Evolutionary conservation across 2,329 filamentous ascomycete species (phyloP).

Genomic region (Botrytis elliptica): DNA sequence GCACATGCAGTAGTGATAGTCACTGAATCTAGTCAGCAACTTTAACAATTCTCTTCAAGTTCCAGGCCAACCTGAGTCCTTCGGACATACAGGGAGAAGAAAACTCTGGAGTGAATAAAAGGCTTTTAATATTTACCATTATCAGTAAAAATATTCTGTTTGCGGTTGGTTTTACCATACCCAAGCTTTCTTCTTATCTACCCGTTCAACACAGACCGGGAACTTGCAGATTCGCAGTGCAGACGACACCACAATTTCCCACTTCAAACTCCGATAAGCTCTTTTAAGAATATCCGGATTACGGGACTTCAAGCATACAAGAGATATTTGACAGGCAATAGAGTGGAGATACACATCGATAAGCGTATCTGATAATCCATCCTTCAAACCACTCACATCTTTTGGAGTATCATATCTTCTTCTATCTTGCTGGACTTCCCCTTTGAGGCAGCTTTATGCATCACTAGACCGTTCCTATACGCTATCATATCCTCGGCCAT

Average conservation of each 20-base stretch:
- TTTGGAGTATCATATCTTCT: conserved; percentile 9
- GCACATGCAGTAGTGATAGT: conserved; percentile 31
- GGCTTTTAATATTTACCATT: neutral
- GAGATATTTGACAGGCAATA: conserved; percentile 16
- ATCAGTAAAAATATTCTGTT: conserved; percentile 4
- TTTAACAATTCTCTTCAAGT: neutral
- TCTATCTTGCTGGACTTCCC: conserved; percentile 13
- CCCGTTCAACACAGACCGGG: conserved; percentile 15
- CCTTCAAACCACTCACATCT: conserved; percentile 12
- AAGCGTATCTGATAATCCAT: conserved; percentile 10
- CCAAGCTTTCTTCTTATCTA: conserved; percentile 24
- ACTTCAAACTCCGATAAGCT: conserved; percentile 20
- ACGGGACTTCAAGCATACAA: conserved; percentile 12
- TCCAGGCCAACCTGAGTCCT: neutral
- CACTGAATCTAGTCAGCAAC: conserved; percentile 26
- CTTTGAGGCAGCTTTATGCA: conserved; percentile 16
- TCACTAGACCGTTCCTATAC: neutral
- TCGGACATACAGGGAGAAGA: neutral
- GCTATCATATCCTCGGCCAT: conserved; percentile 21
- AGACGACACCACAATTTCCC: conserved; percentile 22
- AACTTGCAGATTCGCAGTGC: conserved; percentile 19
- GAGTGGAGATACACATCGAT: conserved; percentile 18
- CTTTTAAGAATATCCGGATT: conserved; percentile 6
- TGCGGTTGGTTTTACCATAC: conserved; percentile 16
- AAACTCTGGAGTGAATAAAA: neutral